Base-by-base conservation (phyloP, 176 grass and related monocot species). In the Echinochloa phyllopogon region DNA sequence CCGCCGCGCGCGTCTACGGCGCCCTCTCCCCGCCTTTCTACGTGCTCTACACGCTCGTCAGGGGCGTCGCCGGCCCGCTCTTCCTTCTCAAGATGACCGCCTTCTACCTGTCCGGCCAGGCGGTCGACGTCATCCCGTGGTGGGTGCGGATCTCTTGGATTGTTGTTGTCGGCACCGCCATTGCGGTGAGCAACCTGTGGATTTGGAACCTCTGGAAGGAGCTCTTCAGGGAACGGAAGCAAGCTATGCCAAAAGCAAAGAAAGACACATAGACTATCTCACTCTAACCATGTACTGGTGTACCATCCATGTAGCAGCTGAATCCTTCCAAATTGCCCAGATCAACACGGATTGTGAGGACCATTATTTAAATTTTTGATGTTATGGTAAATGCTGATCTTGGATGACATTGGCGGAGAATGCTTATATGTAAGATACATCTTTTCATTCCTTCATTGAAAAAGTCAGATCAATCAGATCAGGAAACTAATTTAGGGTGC, bases 131-230 rank as follows among this genome's bases (percentile, higher is more conserved):
- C 76, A 98, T 98, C 71, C 96, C 96, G 2, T 78, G 88, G 83
- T 98, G 96, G 96, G 86, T 92, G 66, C 92, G 93, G 49, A 56
- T 90, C 36, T 94, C 96, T 14, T 98, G 96, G 96, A 92, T 98
- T 33, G 4, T 89, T 21, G 96, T 98, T 38, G 93, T 98, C n/a
- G 89, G 93, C 52, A 42, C 72, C 2, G 93, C 93, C 3, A 98
- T 98, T 69, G 27, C 87, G 15, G 93, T 98, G 24, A 98, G 96
- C 62, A 95, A 91, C 47, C 17, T 98, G 40, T 98, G 96, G 96
- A 98, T 98, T 85, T 95, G 88, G 82, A 98, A 98, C 62, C 90
- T 90, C n/a, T 98, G 96, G 96, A 78, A 89, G 79, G 89, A 88
- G 87, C 74, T 95, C 17, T 87, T 92, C 44, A 94, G 83, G 56